phyloP scores from a whole-genome alignment of 805 yeast species.

The Lipomyces kockii region DNA sequence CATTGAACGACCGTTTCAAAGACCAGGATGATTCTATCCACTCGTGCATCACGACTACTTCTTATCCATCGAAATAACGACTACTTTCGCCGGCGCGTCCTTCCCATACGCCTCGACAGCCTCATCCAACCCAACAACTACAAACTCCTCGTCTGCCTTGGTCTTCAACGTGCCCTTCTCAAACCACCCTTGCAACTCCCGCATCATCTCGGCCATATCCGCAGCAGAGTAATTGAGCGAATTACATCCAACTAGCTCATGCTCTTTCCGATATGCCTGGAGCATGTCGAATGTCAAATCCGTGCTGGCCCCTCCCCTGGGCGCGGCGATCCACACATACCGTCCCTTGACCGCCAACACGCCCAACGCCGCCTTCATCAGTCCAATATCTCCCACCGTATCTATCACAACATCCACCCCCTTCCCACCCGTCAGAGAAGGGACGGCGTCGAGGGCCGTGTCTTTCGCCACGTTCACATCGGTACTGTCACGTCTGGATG shows the following conservation, averaged over 20 bases:
- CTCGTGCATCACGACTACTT: too few species aligned
- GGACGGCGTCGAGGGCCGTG: neutral
- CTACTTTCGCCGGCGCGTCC: neutral
- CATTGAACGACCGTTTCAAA: too few species aligned
- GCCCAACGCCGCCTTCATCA: neutral
- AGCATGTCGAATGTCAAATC: neutral
- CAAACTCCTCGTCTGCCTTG: neutral
- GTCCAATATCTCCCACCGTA: neutral
- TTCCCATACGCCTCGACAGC: slow-evolving; percentile 6
- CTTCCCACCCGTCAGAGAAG: neutral
- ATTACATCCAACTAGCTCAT: slow-evolving; percentile 2
- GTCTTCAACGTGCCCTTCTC: neutral
- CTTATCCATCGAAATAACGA: neutral
- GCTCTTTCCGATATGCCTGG: slow-evolving; percentile 1
- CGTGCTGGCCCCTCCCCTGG: neutral
- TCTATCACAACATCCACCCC: neutral
- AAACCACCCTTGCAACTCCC: neutral
- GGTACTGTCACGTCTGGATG: neutral
- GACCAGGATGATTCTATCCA: too few species aligned
- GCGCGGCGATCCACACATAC: neutral
- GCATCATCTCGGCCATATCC: neutral
- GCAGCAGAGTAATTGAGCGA: neutral
- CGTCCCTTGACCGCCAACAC: slow-evolving; percentile 1
- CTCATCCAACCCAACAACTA: neutral
- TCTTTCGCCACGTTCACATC: neutral